Base-by-base conservation (phyloP, 352 stramenopile genomes). In the Globisporangium cederbergense region DNA sequence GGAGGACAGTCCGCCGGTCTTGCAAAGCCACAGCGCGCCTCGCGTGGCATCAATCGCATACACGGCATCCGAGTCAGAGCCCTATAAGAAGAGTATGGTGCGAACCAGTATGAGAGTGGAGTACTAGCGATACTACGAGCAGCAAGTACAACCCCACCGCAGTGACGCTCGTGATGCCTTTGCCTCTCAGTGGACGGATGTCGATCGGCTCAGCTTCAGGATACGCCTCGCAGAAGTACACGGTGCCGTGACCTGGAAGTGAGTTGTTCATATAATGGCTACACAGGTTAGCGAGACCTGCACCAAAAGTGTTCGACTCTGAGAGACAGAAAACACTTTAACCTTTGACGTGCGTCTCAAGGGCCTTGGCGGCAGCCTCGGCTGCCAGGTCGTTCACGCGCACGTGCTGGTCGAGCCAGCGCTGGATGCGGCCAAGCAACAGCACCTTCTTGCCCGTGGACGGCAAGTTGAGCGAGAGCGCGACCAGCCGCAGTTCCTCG, bases 371-470 rank as follows among this genome's bases (percentile, higher is more conserved):
- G 10, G 81, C 83, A 14, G 81, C 83, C 18, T 88, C 71, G 0
- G 78, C 68, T 0, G 85, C 81, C n/a, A 89, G 42, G 63, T 91
- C 79, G 49, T 79, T 83, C 36, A 67, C 71, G 5, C 81, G 66
- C 13, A 90, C 67, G 46, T 89, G 80, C 53, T 89, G 73, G 53
- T 93, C 81, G 11, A 91, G 68, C 85, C 85, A 93, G 20, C 78
- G 78, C 68, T 93, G 83, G 58, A 93, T 79, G 10, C 83, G 77
- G 42, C 77, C 79, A 22, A 93, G 85, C 2, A 93, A 59, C 50
- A 89, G 63, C 64, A 87, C 78, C 52, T 92, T 93, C 68, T 93
- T 93, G 57, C 85, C 81, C 3, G 79, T 88, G 9, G 79, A 86
- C 46, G 85, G 85, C 40, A 93, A 51, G 53, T 91, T 89, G 10